Base-by-base conservation (phyloP, 768 basidiomycete genomes). In the Suillus alpinus region DNA sequence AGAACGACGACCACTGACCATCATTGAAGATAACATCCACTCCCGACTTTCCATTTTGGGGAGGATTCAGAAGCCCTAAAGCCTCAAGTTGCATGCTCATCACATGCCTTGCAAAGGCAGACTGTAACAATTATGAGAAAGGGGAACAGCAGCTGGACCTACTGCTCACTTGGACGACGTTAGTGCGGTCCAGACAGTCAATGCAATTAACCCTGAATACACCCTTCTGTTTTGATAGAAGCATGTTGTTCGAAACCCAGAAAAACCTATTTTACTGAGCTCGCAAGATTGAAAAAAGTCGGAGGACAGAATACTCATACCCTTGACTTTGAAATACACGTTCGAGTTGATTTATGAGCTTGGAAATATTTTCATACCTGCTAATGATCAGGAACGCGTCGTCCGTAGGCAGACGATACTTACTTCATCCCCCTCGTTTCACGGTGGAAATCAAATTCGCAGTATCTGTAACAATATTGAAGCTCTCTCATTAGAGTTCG, bases 381-480 rank as follows among this genome's bases (percentile, higher is more conserved):
- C 43, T 50, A 52, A 62, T 52, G 29, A 16, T 55, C 55, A 60
- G 60, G 61, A 62, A 59, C 12, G 40, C 18, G 26, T 40, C 12
- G 16, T 46, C 41, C 53, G 31, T 60, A 44, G 8, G 20, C n/a
- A 56, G 47, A 60, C 32, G 61, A 58, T 40, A 47, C 53, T 57
- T 74, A 93, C 89, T 92, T 93, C 96, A 98, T 97, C 23, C 96
- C 95, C 69, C 85, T 89, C 12, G 94, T 96, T 73, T 97, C 94
- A 3, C 78, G 82, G 74, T 98, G 96, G 72, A 98, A 98, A 72
- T 98, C 96, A 68, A 95, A 98, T 68, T 87, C 89, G 63, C 78
- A 76, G 67, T 93, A 94, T 63, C 90, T 92, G 62, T 47, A 63
- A 60, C 34, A 59, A 36, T 46, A 56, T 40, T 46, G 41, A 37